Evolutionary conservation across 2,329 filamentous ascomycete genomes (phyloP).

Genomic region (Ophiocordyceps camponoti-saundersi): DNA sequence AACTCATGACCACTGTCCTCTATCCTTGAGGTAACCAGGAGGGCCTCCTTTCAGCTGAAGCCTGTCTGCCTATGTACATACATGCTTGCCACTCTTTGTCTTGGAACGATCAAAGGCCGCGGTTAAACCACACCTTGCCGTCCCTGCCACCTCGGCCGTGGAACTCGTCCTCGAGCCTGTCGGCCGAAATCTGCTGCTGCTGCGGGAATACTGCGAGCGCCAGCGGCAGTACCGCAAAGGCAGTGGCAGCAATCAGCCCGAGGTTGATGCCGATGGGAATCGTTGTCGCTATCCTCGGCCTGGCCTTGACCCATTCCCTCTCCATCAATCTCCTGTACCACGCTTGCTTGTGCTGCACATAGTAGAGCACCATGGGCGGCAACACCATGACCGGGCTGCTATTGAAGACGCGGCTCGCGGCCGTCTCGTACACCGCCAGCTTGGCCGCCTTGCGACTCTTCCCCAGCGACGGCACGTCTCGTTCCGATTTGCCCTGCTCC

Average conservation of each 20-base stretch:
- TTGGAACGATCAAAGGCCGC: constrained; percentile 52
- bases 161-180: constrained; percentile 72
- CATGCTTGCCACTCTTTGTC: neutral
- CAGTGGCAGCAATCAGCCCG: constrained; percentile 71
- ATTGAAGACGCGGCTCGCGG: constrained; percentile 79
- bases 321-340: constrained; percentile 26
- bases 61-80: no score
- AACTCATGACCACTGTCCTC: no score
- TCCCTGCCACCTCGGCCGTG: constrained; percentile 60
- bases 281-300: constrained; percentile 43
- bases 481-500: constrained; percentile 42
- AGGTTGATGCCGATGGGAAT: constrained; percentile 67
- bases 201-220: constrained; percentile 88
- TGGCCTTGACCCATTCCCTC: constrained; percentile 61
- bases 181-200: constrained; percentile 62
- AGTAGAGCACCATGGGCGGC: constrained; percentile 71
- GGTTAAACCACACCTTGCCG: constrained; percentile 88
- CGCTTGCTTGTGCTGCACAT: constrained; percentile 44
- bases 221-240: constrained; percentile 73
- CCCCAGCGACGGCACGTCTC: constrained; percentile 55
- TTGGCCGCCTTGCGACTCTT: constrained; percentile 79
- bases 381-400: constrained; percentile 95
- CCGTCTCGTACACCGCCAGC: constrained; percentile 83
- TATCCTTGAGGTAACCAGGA: no score
- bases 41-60: no score